Base-by-base conservation (phyloP, 2,329 filamentous ascomycete species). In the Phialophora macrospora region DNA sequence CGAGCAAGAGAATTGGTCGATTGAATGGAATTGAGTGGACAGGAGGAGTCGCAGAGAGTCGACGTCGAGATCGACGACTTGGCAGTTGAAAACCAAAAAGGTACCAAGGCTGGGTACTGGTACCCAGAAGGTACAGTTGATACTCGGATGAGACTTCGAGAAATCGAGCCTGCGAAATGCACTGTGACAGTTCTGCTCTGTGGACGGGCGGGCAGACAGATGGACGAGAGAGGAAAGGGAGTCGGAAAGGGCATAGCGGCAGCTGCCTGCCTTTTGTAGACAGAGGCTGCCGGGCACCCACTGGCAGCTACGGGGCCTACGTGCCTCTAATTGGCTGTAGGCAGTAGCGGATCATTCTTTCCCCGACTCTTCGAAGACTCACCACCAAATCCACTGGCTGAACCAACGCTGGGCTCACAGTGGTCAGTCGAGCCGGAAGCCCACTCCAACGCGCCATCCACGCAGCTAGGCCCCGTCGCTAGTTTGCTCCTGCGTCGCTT, bases 211-310 rank as follows among this genome's bases (percentile, higher is more conserved):
- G 54, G 20, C 54, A 56, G 54, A 55, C 59, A 62, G 38, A 60
- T 69, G 67, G 67, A 69, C 67, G 65, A 69, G 67, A 69, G 67
- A 69, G 67, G 67, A 69, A 69, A 69, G 64, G 64, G 67, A 69
- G 55, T 69, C 67, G 65, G 67, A 69, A 69, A 69, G 67, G 67
- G 67, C 64, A 69, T 69, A 69, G 67, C 65, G 67, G 67, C 67
- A 64, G 59, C 62, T 67, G 64, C 67, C 65, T 69, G 65, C 67
- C 67, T 69, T 69, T 67, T 67, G 65, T 67, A 69, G 67, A 69
- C 63, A 65, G 59, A 69, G 56, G 61, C 58, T 48, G 57, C 55
- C 22, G 52, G 62, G 61, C 54, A 58, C 54, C 17, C 28, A 51
- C 57, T 63, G 60, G 63, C 62, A 64, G 59, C 58, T 48, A 48